Evolutionary conservation across 306 rosid species (phyloP).

Genomic region (Vicia sativa): DNA sequence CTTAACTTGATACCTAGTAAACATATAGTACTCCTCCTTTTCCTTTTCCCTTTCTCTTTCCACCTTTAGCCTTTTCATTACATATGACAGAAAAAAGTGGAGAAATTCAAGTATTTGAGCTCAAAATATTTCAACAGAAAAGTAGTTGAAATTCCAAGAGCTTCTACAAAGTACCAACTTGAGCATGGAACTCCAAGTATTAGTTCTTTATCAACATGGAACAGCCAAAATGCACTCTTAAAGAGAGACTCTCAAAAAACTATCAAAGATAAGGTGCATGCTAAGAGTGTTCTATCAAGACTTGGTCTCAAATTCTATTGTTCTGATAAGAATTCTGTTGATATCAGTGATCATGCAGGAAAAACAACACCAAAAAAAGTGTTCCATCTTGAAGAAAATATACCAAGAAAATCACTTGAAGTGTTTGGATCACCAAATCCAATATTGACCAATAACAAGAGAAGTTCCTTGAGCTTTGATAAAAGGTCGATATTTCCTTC

Average conservation of each 20-base stretch:
- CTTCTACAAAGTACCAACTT: constrained; percentile 40
- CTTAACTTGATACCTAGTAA: too few species aligned
- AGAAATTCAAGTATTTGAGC: constrained; percentile 85
- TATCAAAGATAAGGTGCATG: constrained; percentile 36
- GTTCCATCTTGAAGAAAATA: constrained; percentile 40
- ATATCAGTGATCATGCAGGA: constrained; percentile 35
- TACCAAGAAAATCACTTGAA: constrained; percentile 63
- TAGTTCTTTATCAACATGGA: constrained; percentile 70
- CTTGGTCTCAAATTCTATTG: constrained; percentile 71
- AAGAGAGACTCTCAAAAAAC: constrained; percentile 31
- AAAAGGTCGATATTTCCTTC: constrained; percentile 41
- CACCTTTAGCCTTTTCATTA: constrained; percentile 29
- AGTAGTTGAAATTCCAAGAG: constrained; percentile 47
- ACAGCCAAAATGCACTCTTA: constrained; percentile 71
- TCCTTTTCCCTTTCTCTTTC: constrained; percentile 14
- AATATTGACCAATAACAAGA: constrained; percentile 40
- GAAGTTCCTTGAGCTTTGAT: constrained; percentile 56
- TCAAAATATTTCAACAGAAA: constrained; percentile 78
- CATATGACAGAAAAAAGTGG: constrained; percentile 43
- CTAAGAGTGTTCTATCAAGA: constrained; percentile 55
- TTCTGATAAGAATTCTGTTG: constrained; percentile 66
- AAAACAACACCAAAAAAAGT: constrained; percentile 38
- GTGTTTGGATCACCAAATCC: constrained; percentile 65
- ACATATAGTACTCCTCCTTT: constrained; percentile 38
- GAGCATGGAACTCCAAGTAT: constrained; percentile 65